These are phyloP conservation scores for Sesbania bispinosa DNA, from an alignment of 306 rosid species.

Conservation along the genomic window DNA sequence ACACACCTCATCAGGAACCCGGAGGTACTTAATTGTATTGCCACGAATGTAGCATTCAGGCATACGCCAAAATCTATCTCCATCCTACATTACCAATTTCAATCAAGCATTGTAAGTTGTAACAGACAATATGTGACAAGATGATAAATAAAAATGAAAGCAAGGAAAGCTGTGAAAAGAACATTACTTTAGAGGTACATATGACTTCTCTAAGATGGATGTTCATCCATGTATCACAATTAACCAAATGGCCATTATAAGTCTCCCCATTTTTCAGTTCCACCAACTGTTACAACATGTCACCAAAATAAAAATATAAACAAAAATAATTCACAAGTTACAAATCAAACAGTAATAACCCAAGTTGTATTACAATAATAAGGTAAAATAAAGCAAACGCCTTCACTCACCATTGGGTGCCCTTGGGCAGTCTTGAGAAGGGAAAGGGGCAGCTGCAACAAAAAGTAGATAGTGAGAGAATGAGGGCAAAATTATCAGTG, in stretches of 20 bases:
- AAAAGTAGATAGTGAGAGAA: neutral
- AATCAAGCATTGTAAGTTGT: neutral
- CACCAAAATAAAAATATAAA: neutral
- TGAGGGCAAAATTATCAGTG: neutral
- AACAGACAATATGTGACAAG: neutral
- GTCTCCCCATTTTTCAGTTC: constrained; percentile 98
- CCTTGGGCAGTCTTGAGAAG: constrained; percentile 95
- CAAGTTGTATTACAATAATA: neutral
- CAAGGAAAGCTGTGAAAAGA: neutral
- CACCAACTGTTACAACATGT: constrained; percentile 64
- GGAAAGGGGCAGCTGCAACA: constrained; percentile 84
- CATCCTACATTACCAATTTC: constrained; percentile 59
- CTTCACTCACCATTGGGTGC: constrained; percentile 72
- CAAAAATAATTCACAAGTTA: neutral
- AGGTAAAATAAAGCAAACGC: neutral
- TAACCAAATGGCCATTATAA: constrained; percentile 96
- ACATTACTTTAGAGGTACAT: constrained; percentile 83
- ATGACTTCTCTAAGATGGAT: constrained; percentile 98
- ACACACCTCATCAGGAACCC: constrained; percentile 98
- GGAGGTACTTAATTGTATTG: constrained; percentile 89
- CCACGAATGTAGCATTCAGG: constrained; percentile 98
- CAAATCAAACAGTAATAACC: constrained; percentile 16
- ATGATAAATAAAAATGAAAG: neutral
- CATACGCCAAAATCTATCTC: constrained; percentile 99
- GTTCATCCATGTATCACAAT: constrained; percentile 99